These are phyloP conservation scores for Backusella macrospora DNA, from an alignment of 192 early-diverging fungal species.

Conservation along the genomic window DNA sequence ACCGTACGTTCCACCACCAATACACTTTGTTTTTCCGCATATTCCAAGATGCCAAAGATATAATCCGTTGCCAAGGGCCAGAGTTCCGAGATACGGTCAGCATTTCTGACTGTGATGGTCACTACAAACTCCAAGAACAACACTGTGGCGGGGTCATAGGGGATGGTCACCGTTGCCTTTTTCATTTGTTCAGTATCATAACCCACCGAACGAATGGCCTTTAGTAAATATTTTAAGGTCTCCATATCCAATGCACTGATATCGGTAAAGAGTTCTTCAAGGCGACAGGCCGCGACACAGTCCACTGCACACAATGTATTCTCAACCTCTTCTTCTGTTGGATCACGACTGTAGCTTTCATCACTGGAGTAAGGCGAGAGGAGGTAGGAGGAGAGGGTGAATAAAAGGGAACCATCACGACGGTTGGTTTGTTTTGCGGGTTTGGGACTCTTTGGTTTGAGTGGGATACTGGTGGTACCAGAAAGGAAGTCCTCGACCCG, in stretches of 20 bases:
- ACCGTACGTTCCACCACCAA: slow-evolving; percentile 80
- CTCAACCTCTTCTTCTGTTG: slow-evolving; percentile 72
- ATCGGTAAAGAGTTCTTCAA: slow-evolving; percentile 75
- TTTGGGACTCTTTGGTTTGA: slow-evolving; percentile 50
- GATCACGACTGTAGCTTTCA: slow-evolving; percentile 60
- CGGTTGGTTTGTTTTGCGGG: slow-evolving; percentile 44
- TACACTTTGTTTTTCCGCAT: slow-evolving; percentile 61
- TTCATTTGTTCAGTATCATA: slow-evolving; percentile 29
- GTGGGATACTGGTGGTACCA: slow-evolving; percentile 66
- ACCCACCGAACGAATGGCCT: slow-evolving; percentile 56
- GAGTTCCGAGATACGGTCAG: slow-evolving; percentile 64
- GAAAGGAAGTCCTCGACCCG: slow-evolving; percentile 76
- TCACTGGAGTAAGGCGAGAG: slow-evolving; percentile 61
- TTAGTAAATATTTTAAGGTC: slow-evolving; percentile 62
- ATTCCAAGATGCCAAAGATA: slow-evolving; percentile 71
- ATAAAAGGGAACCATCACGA: slow-evolving; percentile 70
- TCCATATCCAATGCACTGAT: slow-evolving; percentile 73
- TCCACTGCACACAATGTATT: slow-evolving; percentile 64
- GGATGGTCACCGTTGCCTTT: slow-evolving; percentile 34
- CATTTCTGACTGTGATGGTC: slow-evolving; percentile 75
- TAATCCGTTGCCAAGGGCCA: slow-evolving; percentile 71
- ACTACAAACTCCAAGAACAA: slow-evolving; percentile 81
- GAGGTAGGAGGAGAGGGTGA: slow-evolving; percentile 76
- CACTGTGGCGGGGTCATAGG: slow-evolving; percentile 65
- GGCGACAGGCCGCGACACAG: slow-evolving; percentile 69